Percentiles rank a stretch among this genome's conserved stretches.
phyloP scores from a whole-genome alignment of 2,329 filamentous ascomycete genomes.

The Hymenoscyphus linearis region DNA sequence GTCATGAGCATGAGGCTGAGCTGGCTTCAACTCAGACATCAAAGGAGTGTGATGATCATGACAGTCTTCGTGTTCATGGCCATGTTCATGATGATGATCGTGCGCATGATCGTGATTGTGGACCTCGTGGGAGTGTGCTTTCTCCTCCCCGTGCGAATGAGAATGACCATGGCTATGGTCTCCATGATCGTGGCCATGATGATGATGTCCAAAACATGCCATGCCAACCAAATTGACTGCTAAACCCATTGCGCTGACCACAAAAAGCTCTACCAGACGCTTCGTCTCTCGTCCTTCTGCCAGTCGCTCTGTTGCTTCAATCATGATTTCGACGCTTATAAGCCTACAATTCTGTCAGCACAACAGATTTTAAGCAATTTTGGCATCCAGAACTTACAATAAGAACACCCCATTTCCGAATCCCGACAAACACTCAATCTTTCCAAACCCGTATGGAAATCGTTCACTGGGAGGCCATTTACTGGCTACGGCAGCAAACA shows the following conservation, averaged over 20 bases:
- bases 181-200: slow-evolving; percentile 36
- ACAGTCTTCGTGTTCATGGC: slow-evolving; percentile 20
- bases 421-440: slow-evolving; percentile 91
- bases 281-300: slow-evolving; percentile 79
- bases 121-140: slow-evolving; percentile 15
- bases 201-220: slow-evolving; percentile 38
- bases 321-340: slow-evolving; percentile 92
- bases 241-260: slow-evolving; percentile 82
- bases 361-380: not conserved
- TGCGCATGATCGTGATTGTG: slow-evolving; percentile 13
- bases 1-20: not conserved
- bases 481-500: slow-evolving; percentile 88
- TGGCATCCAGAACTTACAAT: slow-evolving; percentile 51
- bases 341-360: slow-evolving; percentile 49
- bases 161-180: slow-evolving; percentile 28
- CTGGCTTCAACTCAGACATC: slow-evolving; percentile 10
- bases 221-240: slow-evolving; percentile 90
- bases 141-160: slow-evolving; percentile 32
- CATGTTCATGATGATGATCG: slow-evolving; percentile 19
- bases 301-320: slow-evolving; percentile 86
- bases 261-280: slow-evolving; percentile 76
- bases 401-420: slow-evolving; percentile 96
- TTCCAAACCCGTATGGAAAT: slow-evolving; percentile 94
- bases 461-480: slow-evolving; percentile 89
- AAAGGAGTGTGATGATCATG: slow-evolving; percentile 17